Evolutionary conservation across 768 basidiomycete genomes (phyloP).

Genomic region (Phanerochaete carnosa): DNA sequence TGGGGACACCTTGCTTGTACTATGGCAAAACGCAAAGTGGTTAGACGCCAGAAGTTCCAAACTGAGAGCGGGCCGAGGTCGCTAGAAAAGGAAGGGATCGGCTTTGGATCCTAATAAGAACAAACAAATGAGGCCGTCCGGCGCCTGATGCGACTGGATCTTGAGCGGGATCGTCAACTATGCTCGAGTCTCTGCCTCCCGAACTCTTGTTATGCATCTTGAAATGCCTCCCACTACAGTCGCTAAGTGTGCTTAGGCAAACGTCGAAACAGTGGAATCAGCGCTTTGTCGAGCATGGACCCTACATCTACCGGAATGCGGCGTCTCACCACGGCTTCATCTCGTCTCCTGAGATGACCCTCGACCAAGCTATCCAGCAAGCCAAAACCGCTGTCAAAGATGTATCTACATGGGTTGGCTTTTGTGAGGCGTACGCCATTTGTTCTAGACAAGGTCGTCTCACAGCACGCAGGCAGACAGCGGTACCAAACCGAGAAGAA

Average conservation of each 20-base stretch:
- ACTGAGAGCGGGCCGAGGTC: not conserved
- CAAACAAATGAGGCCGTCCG: constrained; percentile 2
- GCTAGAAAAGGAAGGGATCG: not conserved
- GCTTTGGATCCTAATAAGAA: constrained; percentile 11
- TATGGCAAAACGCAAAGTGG: not conserved
- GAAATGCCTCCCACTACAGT: constrained; percentile 45
- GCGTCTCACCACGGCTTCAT: constrained; percentile 51
- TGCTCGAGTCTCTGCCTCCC: constrained; percentile 39
- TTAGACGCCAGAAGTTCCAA: not conserved
- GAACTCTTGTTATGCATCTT: constrained; percentile 53
- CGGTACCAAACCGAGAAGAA: constrained; percentile 42
- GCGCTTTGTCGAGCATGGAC: constrained; percentile 46
- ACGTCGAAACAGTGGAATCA: constrained; percentile 45
- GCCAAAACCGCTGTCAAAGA: constrained; percentile 34
- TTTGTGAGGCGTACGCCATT: constrained; percentile 43
- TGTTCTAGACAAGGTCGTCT: not conserved
- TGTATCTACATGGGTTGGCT: constrained; percentile 50
- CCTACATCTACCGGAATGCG: constrained; percentile 54
- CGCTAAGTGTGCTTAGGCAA: constrained; percentile 33
- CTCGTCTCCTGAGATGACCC: constrained; percentile 20
- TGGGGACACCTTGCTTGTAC: not conserved
- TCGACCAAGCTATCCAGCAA: constrained; percentile 30
- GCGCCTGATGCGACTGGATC: not conserved
- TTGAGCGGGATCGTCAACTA: not conserved
- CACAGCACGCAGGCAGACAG: constrained; percentile 38